Conservation (phyloP, 2,329 filamentous ascomycete species). For the Ophiostoma sp. region DNA sequence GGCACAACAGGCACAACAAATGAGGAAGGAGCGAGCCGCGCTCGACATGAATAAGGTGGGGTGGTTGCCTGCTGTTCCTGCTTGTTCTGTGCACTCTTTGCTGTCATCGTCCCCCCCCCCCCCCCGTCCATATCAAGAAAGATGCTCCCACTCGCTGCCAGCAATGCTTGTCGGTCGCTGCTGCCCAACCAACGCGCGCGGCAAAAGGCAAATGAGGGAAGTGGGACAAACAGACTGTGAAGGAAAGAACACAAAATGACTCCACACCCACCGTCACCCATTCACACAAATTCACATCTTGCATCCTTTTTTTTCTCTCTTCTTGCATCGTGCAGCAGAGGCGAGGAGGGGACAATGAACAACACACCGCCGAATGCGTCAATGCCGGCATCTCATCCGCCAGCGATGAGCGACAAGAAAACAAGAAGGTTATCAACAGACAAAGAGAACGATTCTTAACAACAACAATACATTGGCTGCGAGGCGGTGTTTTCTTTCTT, state of each 20-base stretch:
- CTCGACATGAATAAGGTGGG: neutral
- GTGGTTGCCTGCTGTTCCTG: conserved; percentile 2
- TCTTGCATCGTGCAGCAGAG: conserved; percentile 5
- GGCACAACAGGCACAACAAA: neutral
- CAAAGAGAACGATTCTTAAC: neutral
- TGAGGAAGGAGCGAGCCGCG: neutral
- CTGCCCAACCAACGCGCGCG: conserved; percentile 17
- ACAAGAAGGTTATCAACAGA: neutral
- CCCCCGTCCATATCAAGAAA: neutral
- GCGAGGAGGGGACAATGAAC: conserved; percentile 21
- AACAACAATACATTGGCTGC: neutral
- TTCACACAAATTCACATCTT: neutral
- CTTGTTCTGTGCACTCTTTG: neutral
- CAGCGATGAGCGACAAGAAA: neutral
- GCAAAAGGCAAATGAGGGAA: neutral
- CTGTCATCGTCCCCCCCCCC: conserved; percentile 3
- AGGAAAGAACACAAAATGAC: neutral
- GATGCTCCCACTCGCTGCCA: neutral
- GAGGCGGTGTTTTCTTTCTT: neutral
- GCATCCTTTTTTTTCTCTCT: neutral
- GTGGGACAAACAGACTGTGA: neutral
- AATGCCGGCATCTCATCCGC: conserved; percentile 5
- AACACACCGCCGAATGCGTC: conserved; percentile 29
- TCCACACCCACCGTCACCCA: neutral
- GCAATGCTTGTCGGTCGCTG: neutral